Conservation (phyloP, 306 rosid genomes). For the Glycine latifolia region DNA sequence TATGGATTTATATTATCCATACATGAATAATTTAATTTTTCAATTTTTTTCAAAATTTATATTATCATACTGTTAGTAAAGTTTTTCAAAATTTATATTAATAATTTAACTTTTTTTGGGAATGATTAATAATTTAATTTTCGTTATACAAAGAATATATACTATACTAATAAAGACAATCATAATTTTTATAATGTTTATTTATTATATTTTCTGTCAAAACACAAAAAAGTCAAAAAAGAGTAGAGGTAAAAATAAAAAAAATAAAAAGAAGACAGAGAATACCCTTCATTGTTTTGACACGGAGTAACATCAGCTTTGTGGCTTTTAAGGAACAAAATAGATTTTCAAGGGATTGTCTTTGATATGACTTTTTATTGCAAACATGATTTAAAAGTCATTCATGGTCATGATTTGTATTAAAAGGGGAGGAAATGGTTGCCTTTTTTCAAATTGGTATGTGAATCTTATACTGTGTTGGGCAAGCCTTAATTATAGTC, state of each 20-base stretch:
- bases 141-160: neutral
- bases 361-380: neutral
- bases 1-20: neutral
- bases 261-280: neutral
- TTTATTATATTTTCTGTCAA: neutral
- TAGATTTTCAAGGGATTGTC: neutral
- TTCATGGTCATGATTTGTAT: constrained; percentile 1
- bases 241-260: neutral
- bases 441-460: neutral
- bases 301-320: neutral
- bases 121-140: neutral
- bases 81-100: neutral
- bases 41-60: neutral
- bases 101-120: neutral
- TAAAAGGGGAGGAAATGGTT: neutral
- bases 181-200: neutral
- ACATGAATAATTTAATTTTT: no score
- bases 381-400: neutral
- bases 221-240: neutral
- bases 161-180: neutral
- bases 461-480: neutral
- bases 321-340: neutral
- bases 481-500: neutral
- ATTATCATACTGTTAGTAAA: neutral
- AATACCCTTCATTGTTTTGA: neutral